phyloP scores from a whole-genome alignment of 352 stramenopile genomes.

The Paralagenidium karlingii region DNA sequence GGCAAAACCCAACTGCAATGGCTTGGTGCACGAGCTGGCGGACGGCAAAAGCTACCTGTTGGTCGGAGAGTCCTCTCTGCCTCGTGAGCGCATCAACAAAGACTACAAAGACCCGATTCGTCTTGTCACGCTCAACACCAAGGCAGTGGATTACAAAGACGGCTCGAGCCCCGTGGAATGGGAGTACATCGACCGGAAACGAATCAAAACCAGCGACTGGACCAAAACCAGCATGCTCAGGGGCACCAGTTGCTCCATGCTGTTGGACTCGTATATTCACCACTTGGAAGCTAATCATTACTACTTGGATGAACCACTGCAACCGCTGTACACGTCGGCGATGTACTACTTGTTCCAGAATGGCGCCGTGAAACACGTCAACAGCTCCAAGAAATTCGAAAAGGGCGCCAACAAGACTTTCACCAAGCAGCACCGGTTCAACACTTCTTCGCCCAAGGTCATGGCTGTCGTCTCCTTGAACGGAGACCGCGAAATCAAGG shows the following conservation, averaged over 20 bases:
- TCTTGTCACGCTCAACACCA: slow-evolving; percentile 10
- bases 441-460: not conserved
- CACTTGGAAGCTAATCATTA: slow-evolving; percentile 31
- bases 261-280: slow-evolving; percentile 30
- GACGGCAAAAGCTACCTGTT: not conserved
- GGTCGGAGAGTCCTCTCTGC: too few species aligned
- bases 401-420: not conserved
- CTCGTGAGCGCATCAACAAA: not conserved
- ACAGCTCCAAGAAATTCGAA: slow-evolving; percentile 2
- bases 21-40: slow-evolving; percentile 11
- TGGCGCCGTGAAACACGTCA: slow-evolving; percentile 13
- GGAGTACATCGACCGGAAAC: slow-evolving; percentile 13
- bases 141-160: slow-evolving; percentile 6
- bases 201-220: slow-evolving; percentile 1
- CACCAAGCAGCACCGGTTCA: not conserved
- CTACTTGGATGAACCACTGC: slow-evolving; percentile 22
- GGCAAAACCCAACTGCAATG: slow-evolving; percentile 6
- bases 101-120: slow-evolving; percentile 9
- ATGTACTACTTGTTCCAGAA: slow-evolving; percentile 38
- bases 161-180: slow-evolving; percentile 10
- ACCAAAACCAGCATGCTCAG: slow-evolving; percentile 5
- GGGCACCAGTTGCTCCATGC: slow-evolving; percentile 16
- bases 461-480: slow-evolving; percentile 14
- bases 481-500: slow-evolving; percentile 21
- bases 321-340: slow-evolving; percentile 30